phyloP scores from a whole-genome alignment of 768 basidiomycete species.

The Hypsizygus marmoreus region DNA sequence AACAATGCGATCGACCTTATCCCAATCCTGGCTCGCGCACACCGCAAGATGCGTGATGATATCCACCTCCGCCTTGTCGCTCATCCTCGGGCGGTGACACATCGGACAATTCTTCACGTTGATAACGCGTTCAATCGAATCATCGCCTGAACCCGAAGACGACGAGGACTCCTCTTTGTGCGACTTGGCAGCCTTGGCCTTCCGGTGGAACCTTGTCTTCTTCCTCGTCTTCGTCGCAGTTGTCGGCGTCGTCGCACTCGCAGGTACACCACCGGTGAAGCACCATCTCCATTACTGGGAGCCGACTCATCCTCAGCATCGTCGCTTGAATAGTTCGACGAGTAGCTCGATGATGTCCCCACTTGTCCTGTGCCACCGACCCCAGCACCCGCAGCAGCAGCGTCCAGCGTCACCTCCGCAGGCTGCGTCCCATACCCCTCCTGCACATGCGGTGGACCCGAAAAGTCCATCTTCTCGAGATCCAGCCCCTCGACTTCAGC shows the following conservation, averaged over 20 bases:
- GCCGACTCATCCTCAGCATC: slow-evolving; percentile 43
- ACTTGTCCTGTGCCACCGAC: slow-evolving; percentile 6
- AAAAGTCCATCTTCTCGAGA: slow-evolving; percentile 63
- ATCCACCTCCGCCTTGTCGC: slow-evolving; percentile 87
- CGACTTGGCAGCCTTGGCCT: slow-evolving; percentile 20
- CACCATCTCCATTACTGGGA: background rate
- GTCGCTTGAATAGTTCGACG: slow-evolving; percentile 44
- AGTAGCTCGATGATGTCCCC: slow-evolving; percentile 15
- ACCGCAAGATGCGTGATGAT: slow-evolving; percentile 97
- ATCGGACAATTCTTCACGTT: slow-evolving; percentile 94
- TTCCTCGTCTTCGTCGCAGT: slow-evolving; percentile 18
- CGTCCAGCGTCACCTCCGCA: slow-evolving; percentile 43
- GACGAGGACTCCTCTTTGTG: slow-evolving; percentile 18
- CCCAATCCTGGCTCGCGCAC: slow-evolving; percentile 94
- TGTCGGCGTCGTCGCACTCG: no score
- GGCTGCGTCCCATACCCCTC: slow-evolving; percentile 43
- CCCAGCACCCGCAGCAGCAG: slow-evolving; percentile 9
- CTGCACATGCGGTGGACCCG: slow-evolving; percentile 45
- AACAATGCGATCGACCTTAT: slow-evolving; percentile 82
- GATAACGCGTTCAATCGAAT: slow-evolving; percentile 80
- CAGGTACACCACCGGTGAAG: slow-evolving; percentile 14
- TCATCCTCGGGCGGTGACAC: slow-evolving; percentile 86
- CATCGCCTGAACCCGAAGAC: slow-evolving; percentile 19
- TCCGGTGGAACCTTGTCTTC: slow-evolving; percentile 16
- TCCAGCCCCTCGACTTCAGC: slow-evolving; percentile 33